These are phyloP conservation scores for Pichia sp. DNA, from an alignment of 1,139 yeast genomes.

Conservation along the genomic window DNA sequence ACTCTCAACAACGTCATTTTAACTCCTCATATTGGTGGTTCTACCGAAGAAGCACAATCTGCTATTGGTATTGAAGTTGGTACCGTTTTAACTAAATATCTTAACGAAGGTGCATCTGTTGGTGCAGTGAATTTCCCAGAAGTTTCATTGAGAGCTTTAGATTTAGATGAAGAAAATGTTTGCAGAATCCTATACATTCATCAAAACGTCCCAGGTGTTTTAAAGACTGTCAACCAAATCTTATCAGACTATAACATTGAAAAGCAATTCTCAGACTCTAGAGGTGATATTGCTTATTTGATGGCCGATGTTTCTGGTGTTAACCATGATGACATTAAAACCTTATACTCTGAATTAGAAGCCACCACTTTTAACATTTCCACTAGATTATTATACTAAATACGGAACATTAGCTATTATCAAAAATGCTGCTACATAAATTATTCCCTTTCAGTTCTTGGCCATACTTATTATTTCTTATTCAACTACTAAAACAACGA, in stretches of 20 bases:
- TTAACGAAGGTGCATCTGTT: constrained; percentile 91
- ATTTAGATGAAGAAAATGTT: constrained; percentile 77
- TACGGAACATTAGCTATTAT: background rate
- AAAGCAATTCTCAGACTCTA: constrained; percentile 94
- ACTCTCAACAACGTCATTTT: constrained; percentile 81
- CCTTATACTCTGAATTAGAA: constrained; percentile 77
- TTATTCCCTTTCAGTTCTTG: background rate
- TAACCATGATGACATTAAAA: constrained; percentile 70
- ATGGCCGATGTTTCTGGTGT: constrained; percentile 97
- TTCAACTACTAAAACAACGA: constrained; percentile 2
- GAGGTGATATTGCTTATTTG: constrained; percentile 92
- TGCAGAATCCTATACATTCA: constrained; percentile 95
- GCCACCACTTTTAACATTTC: constrained; percentile 87
- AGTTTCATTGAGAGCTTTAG: constrained; percentile 82
- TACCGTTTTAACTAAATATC: constrained; percentile 75
- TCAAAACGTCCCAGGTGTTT: constrained; percentile 98
- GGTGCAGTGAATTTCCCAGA: constrained; percentile 99
- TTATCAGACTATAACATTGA: constrained; percentile 93
- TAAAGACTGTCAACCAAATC: constrained; percentile 94
- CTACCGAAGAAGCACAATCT: constrained; percentile 98
- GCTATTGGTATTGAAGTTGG: constrained; percentile 97
- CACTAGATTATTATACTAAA: constrained; percentile 78
- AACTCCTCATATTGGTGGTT: constrained; percentile 98
- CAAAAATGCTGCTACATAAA: no score
- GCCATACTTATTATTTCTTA: background rate